These are phyloP conservation scores for Ophiocordyceps australis DNA, from an alignment of 2,329 filamentous ascomycete genomes.

Conservation along the genomic window DNA sequence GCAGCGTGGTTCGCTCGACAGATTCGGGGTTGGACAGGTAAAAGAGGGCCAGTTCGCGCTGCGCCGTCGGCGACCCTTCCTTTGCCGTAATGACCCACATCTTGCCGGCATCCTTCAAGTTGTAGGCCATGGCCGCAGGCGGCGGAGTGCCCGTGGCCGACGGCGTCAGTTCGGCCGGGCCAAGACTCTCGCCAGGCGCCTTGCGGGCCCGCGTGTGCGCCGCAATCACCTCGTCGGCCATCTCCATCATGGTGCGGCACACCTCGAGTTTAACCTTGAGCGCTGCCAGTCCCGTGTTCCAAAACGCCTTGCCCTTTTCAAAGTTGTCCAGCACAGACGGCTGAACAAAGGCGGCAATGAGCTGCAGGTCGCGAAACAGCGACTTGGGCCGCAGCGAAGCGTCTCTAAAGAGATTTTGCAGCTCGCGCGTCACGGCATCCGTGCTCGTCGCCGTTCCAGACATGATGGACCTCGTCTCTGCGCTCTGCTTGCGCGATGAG, in stretches of 20 bases:
- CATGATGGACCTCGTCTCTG: conserved; percentile 28
- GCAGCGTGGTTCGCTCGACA: conserved; percentile 61
- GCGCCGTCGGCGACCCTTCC: conserved; percentile 66
- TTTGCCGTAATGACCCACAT: conserved; percentile 92
- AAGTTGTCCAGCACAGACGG: conserved; percentile 40
- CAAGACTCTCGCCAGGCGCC: conserved; percentile 14
- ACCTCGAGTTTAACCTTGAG: conserved; percentile 78
- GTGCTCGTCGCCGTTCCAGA: conserved; percentile 34
- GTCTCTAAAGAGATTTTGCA: conserved; percentile 50
- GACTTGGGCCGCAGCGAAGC: conserved; percentile 57
- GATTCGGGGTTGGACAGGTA: conserved; percentile 86
- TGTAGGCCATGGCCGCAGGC: conserved; percentile 41
- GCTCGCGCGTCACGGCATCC: conserved; percentile 45
- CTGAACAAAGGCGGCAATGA: conserved; percentile 49
- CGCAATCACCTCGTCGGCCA: conserved; percentile 33
- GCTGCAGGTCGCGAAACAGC: conserved; percentile 66
- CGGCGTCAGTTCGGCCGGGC: conserved; percentile 11
- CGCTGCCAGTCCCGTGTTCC: conserved; percentile 76
- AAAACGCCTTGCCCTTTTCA: conserved; percentile 62
- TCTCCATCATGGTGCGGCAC: conserved; percentile 59
- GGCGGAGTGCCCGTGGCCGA: conserved; percentile 22
- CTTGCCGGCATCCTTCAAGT: conserved; percentile 61
- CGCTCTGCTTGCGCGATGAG: conserved; percentile 20
- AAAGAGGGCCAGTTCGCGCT: conserved; percentile 83
- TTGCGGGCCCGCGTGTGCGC: conserved; percentile 47